phyloP scores from a whole-genome alignment of 2,329 filamentous ascomycete species.

The Pyrenochaeta sp. region DNA sequence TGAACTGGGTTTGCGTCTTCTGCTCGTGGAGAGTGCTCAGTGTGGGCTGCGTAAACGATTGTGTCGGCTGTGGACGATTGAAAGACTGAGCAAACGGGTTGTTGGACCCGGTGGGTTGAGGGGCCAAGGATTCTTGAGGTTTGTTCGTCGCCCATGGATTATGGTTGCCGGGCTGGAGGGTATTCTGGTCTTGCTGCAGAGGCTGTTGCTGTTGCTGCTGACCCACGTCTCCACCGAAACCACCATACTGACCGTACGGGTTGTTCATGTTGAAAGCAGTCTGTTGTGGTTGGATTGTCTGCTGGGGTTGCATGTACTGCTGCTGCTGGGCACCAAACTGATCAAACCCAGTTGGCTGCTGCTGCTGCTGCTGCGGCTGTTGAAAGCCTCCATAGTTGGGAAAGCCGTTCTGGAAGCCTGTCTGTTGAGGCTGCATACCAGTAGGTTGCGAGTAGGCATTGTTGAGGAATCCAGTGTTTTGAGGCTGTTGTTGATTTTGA shows the following conservation, averaged over 20 bases:
- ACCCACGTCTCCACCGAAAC: constrained; percentile 37
- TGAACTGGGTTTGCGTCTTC: constrained; percentile 72
- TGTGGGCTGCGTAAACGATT: constrained; percentile 68
- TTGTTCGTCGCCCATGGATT: constrained; percentile 82
- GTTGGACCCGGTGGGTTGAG: constrained; percentile 92
- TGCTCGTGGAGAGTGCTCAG: constrained; percentile 83
- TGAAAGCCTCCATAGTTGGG: constrained; percentile 63
- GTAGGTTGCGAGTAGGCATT: constrained; percentile 79
- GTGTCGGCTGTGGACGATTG: constrained; percentile 64
- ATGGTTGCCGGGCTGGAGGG: constrained; percentile 81
- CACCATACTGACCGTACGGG: constrained; percentile 47
- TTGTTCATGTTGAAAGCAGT: constrained; percentile 62
- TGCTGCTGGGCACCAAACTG: constrained; percentile 52
- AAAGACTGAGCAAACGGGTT: constrained; percentile 91
- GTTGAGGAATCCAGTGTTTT: constrained; percentile 72
- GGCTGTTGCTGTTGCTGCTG: constrained; percentile 50
- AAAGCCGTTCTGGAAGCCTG: constrained; percentile 74
- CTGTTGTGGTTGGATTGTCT: constrained; percentile 63
- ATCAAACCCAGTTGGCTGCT: constrained; percentile 75
- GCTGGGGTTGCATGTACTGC: constrained; percentile 46
- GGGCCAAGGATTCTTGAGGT: constrained; percentile 72
- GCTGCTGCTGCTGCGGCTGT: constrained; percentile 54
- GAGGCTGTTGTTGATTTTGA: constrained; percentile 65
- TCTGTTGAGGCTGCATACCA: constrained; percentile 69
- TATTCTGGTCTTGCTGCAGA: constrained; percentile 65